Base-by-base conservation (phyloP, 23 red algal species). In the Gracilaria caudata region DNA sequence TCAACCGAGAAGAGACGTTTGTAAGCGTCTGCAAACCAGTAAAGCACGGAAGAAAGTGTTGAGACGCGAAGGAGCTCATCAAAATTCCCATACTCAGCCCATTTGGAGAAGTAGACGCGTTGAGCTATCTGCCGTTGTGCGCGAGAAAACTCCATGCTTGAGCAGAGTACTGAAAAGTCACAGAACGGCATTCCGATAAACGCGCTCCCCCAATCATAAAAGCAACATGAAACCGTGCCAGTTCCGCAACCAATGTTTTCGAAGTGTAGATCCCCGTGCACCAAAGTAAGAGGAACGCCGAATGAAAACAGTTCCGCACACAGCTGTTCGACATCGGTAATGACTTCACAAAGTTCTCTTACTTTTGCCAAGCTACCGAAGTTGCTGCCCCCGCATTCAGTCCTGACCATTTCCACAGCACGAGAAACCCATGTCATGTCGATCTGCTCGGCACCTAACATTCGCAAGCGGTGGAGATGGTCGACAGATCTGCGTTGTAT, bases 361-460 rank as follows among this genome's bases (percentile, higher is more conserved):
- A 61, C 57, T 61, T 61, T 61, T 61, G 26, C 7, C 19, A 3
- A 61, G 19, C 7, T 61, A n/a, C 57, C 57, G 4, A 61, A 25
- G 7, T 25, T 61, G 57, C n/a, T 29, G 26, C 20, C 4, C 19
- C 7, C 19, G 57, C 57, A 25, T 61, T 61, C 26, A 6, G 26
- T 61, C 19, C 16, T n/a, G 57, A 61, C 57, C 57, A 6, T 61
- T 61, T 61, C 16, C 57, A 61, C 57, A 9, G 57, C 57, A 9
- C 57, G 5, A n/a, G 57, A 61, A 61, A 61, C 57, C 57, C 57
- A n/a, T 5, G 26, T 25, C 57, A 61, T 61, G 57, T 61, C 57
- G 26, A 61, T 61, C 57, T 61, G 57, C 57, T 61, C 57, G 4
- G 57, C 57, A 61, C 57, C 57, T 61, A 61, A 61, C 57, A 61